Evolutionary conservation across 2,329 filamentous ascomycete genomes (phyloP).

Genomic region (Penicillium sp.): DNA sequence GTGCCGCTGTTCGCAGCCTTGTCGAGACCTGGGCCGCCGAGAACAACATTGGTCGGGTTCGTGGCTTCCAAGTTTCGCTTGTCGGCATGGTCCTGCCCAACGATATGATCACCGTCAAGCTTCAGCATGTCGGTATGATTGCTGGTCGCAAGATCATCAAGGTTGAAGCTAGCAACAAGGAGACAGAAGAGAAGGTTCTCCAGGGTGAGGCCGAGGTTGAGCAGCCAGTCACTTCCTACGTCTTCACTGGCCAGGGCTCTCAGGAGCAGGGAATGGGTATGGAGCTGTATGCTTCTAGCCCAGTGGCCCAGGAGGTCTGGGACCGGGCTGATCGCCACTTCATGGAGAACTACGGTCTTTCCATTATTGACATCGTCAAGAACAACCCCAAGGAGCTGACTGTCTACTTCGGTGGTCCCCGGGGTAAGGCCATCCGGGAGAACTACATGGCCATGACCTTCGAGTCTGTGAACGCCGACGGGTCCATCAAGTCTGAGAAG

Average conservation of each 20-base stretch:
- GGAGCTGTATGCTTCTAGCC: conserved; percentile 92
- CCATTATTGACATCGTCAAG: conserved; percentile 97
- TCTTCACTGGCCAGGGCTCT: conserved; percentile 97
- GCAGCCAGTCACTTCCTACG: conserved; percentile 92
- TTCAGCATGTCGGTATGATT: conserved; percentile 97
- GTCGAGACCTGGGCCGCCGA: conserved; percentile 99
- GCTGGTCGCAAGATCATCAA: conserved; percentile 99
- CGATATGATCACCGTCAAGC: conserved; percentile 88
- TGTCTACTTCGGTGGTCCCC: conserved; percentile 94
- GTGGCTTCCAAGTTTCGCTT: conserved; percentile 93
- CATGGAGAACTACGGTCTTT: conserved; percentile 97
- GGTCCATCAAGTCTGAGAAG: conserved; percentile 93
- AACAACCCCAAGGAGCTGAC: conserved; percentile 99
- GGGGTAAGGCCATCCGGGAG: conserved; percentile 93
- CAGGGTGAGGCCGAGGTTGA: conserved; percentile 95
- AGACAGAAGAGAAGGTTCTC: conserved; percentile 94
- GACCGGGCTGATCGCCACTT: conserved; percentile 97
- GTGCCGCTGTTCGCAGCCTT: conserved; percentile 88
- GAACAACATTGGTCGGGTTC: conserved; percentile 95
- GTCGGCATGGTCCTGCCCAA: conserved; percentile 99
- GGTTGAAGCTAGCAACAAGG: conserved; percentile 92
- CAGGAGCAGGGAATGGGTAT: conserved; percentile 99
- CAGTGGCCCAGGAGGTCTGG: conserved; percentile 96
- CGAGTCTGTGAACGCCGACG: conserved; percentile 91
- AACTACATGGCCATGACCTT: conserved; percentile 99